Evolutionary conservation across 1,139 yeast genomes (phyloP).

Genomic region (Kodamaea sp.): DNA sequence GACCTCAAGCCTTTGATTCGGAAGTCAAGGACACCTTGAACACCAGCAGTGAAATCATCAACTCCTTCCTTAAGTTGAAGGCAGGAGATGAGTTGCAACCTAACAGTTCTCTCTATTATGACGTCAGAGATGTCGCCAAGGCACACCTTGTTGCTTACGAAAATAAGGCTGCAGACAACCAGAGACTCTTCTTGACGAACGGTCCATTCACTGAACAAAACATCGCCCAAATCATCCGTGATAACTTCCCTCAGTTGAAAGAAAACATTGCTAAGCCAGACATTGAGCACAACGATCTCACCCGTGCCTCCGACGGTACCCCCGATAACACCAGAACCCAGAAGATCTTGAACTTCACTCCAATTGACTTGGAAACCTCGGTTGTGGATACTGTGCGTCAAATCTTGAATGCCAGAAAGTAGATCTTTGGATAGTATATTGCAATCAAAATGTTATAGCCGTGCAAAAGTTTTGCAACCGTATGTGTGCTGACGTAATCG

Average conservation of each 20-base stretch:
- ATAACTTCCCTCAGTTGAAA: constrained; percentile 9
- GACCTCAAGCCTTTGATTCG: constrained; percentile 46
- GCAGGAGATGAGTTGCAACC: constrained; percentile 12
- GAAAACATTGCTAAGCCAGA: constrained; percentile 34
- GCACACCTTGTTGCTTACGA: constrained; percentile 34
- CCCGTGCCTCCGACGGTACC: constrained; percentile 3
- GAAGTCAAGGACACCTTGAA: constrained; percentile 27
- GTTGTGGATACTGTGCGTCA: constrained; percentile 45
- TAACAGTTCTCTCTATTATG: constrained; percentile 29
- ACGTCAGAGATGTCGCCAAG: constrained; percentile 21
- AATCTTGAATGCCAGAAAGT: constrained; percentile 23
- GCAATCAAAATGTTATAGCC: too few species aligned
- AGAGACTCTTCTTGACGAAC: constrained; percentile 2
- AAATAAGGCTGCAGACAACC: constrained; percentile 1
- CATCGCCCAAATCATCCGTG: constrained; percentile 15
- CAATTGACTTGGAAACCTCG: constrained; percentile 34
- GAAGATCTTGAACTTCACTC: constrained; percentile 37
- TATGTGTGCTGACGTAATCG: too few species aligned
- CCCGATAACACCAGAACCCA: constrained; percentile 37
- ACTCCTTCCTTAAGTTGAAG: constrained; percentile 18
- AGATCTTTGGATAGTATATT: too few species aligned
- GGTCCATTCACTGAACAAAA: constrained; percentile 11
- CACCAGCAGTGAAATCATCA: constrained; percentile 34
- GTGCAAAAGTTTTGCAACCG: too few species aligned
- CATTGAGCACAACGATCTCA: background rate